Evolutionary conservation across 768 basidiomycete genomes (phyloP).

Genomic region (Paxillus ammoniavirescens): DNA sequence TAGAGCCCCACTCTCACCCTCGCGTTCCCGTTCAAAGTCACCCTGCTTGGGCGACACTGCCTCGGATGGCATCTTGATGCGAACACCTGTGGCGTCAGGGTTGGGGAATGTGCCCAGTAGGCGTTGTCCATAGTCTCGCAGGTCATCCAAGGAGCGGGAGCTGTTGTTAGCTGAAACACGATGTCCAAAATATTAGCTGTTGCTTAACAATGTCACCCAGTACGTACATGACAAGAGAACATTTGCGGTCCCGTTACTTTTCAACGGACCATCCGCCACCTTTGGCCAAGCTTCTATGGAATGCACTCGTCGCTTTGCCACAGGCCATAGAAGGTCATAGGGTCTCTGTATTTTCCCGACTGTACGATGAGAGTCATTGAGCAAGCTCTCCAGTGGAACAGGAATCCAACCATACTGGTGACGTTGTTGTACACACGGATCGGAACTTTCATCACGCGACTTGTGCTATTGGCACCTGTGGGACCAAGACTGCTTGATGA

Average conservation of each 20-base stretch:
- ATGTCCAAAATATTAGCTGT: slow-evolving; percentile 1
- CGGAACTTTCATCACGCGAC: slow-evolving; percentile 86
- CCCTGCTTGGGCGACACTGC: slow-evolving; percentile 21
- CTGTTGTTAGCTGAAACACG: slow-evolving; percentile 11
- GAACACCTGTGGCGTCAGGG: slow-evolving; percentile 22
- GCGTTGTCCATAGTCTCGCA: slow-evolving; percentile 52
- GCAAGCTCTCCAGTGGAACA: slow-evolving; percentile 2
- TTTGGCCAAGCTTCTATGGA: slow-evolving; percentile 27
- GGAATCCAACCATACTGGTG: slow-evolving; percentile 47
- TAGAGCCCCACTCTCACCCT: slow-evolving; percentile 43
- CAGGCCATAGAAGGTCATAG: slow-evolving; percentile 86
- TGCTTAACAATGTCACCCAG: not conserved
- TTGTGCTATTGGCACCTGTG: slow-evolving; percentile 49
- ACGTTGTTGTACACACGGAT: slow-evolving; percentile 90
- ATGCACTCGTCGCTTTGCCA: slow-evolving; percentile 41
- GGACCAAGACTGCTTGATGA: slow-evolving; percentile 32
- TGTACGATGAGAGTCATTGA: slow-evolving; percentile 16
- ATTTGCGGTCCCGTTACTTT: slow-evolving; percentile 4
- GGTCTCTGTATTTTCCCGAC: slow-evolving; percentile 56
- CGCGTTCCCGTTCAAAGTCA: slow-evolving; percentile 30
- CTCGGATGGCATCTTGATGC: slow-evolving; percentile 27
- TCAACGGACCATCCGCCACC: slow-evolving; percentile 23
- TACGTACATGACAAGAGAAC: slow-evolving; percentile 15
- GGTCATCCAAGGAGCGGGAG: slow-evolving; percentile 39
- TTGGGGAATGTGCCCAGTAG: slow-evolving; percentile 48